Evolutionary conservation across 2,329 filamentous ascomycete species (phyloP).

Genomic region (Cercospora berteroae): DNA sequence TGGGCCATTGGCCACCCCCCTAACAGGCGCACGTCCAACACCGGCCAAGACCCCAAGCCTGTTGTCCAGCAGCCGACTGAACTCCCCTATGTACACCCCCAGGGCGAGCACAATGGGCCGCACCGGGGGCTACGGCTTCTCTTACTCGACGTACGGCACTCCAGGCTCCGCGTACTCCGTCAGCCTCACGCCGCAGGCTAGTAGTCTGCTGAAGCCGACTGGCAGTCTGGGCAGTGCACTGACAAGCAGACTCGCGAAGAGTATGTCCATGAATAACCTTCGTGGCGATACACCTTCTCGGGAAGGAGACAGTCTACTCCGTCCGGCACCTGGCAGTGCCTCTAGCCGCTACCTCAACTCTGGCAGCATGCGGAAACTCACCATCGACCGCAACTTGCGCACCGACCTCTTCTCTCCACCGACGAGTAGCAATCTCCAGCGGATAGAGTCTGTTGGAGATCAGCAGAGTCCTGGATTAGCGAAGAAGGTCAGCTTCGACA

Average conservation of each 20-base stretch:
- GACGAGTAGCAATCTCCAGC: constrained; percentile 17
- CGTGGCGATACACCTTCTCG: constrained; percentile 64
- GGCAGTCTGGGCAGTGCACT: constrained; percentile 65
- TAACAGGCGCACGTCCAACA: constrained; percentile 60
- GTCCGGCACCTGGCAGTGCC: constrained; percentile 61
- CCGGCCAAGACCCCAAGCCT: constrained; percentile 34
- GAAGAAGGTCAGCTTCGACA: constrained; percentile 92
- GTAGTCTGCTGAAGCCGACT: constrained; percentile 59
- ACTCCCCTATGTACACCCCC: constrained; percentile 76
- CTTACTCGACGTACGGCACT: constrained; percentile 82
- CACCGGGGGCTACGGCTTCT: constrained; percentile 73
- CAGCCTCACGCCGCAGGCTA: constrained; percentile 67
- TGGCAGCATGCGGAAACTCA: constrained; percentile 80
- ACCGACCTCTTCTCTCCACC: constrained; percentile 58
- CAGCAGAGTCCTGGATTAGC: constrained; percentile 48
- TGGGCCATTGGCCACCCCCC: constrained; percentile 86
- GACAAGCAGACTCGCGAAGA: constrained; percentile 65
- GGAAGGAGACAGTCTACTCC: constrained; percentile 79
- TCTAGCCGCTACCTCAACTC: constrained; percentile 65
- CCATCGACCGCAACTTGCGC: constrained; percentile 84
- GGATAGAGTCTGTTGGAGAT: constrained; percentile 25
- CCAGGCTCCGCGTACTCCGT: constrained; percentile 52
- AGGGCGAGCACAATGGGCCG: constrained; percentile 46
- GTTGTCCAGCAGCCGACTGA: constrained; percentile 38
- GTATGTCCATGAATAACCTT: constrained; percentile 81